Conservation (phyloP, 352 stramenopile species). For the Phytophthora colocasiae region DNA sequence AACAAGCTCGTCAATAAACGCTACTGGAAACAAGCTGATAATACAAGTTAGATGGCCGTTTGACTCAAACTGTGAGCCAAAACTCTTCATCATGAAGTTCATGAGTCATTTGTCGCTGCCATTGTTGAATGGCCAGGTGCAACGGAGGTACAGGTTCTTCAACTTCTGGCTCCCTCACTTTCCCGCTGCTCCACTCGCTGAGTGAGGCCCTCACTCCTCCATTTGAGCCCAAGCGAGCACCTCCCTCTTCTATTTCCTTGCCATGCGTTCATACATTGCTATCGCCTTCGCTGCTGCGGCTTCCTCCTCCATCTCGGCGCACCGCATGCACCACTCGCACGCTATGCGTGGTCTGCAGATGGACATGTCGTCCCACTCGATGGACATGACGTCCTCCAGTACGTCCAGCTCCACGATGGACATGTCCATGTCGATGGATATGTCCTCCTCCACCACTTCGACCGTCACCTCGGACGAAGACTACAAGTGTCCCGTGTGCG, state of each 20-base stretch:
- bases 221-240: slow-evolving; percentile 27
- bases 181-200: slow-evolving; percentile 17
- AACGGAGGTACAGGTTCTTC: slow-evolving; percentile 19
- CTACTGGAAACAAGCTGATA: too few species aligned
- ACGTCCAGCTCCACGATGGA: slow-evolving; percentile 15
- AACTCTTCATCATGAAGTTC: too few species aligned
- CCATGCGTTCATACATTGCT: slow-evolving; percentile 20
- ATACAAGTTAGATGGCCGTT: too few species aligned
- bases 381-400: slow-evolving; percentile 24
- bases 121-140: slow-evolving; percentile 18
- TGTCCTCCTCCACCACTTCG: slow-evolving; percentile 15
- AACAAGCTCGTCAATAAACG: too few species aligned
- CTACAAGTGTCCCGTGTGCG: slow-evolving; percentile 75
- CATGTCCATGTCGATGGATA: slow-evolving; percentile 23
- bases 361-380: slow-evolving; percentile 34
- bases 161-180: slow-evolving; percentile 10
- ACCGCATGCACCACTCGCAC: slow-evolving; percentile 34
- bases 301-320: slow-evolving; percentile 16
- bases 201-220: slow-evolving; percentile 19
- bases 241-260: neutral
- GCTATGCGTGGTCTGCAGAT: slow-evolving; percentile 34
- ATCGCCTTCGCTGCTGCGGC: slow-evolving; percentile 15
- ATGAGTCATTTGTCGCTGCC: neutral
- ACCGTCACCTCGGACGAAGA: slow-evolving; percentile 22
- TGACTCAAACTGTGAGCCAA: too few species aligned